phyloP scores from a whole-genome alignment of 495 filamentous ascomycete species.

The Bryoglossum gracile region DNA sequence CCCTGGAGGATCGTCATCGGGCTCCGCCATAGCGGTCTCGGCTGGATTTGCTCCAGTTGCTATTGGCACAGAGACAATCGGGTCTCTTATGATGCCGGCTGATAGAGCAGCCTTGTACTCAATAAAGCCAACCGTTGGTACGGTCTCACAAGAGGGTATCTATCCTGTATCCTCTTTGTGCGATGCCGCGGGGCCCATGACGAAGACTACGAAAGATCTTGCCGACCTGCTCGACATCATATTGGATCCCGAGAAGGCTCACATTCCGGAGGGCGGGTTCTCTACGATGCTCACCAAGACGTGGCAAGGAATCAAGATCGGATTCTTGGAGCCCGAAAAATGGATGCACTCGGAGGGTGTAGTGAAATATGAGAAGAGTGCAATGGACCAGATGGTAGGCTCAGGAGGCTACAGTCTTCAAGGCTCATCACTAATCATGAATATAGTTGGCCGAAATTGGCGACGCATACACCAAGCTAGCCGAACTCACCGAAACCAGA shows the following conservation, averaged over 20 bases:
- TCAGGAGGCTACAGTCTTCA: no score
- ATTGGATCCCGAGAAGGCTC: neutral
- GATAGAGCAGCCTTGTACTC: constrained; percentile 36
- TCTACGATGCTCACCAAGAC: no score
- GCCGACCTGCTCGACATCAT: neutral
- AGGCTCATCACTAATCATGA: no score
- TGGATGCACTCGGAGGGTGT: no score
- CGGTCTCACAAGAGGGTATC: neutral
- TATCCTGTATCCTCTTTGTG: neutral
- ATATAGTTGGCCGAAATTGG: no score
- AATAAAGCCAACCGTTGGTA: constrained; percentile 2
- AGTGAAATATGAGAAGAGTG: no score
- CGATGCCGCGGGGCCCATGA: constrained; percentile 3
- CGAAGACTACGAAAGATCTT: constrained; percentile 9
- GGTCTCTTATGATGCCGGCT: constrained; percentile 34
- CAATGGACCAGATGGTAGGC: no score
- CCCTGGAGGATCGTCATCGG: constrained; percentile 37
- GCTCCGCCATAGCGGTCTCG: constrained; percentile 41
- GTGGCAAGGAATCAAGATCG: no score
- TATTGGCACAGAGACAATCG: constrained; percentile 41
- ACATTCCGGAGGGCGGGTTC: no score
- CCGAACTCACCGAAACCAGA: no score
- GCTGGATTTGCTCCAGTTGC: constrained; percentile 39
- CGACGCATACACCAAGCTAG: no score
- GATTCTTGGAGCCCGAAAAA: no score